Conservation (phyloP, 495 filamentous ascomycete species). For the Xylaria sp. region DNA sequence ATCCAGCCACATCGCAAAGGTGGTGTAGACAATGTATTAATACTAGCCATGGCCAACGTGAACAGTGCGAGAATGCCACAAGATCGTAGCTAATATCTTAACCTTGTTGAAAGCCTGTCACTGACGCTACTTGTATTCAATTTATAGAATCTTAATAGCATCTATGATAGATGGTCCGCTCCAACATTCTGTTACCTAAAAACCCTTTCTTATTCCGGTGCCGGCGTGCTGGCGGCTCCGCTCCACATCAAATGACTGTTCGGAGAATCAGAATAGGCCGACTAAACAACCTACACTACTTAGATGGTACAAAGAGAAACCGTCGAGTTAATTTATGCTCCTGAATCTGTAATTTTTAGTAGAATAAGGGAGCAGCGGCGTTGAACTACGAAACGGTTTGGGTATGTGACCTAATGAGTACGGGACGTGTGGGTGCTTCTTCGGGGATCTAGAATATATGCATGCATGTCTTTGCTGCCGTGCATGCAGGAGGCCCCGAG, state of each 20-base stretch:
- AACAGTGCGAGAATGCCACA: background rate
- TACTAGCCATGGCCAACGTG: conserved; percentile 6
- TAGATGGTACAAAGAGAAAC: background rate
- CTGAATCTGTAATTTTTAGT: background rate
- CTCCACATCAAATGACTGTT: conserved; percentile 8
- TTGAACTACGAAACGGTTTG: no score
- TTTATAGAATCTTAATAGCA: background rate
- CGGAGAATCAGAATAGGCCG: background rate
- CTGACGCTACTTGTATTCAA: background rate
- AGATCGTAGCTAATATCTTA: background rate
- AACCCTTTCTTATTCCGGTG: background rate
- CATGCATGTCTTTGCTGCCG: background rate
- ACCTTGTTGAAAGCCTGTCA: no score
- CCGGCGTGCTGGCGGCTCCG: background rate
- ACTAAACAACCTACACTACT: background rate
- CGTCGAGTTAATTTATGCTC: background rate
- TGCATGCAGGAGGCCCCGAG: no score
- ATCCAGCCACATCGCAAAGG: conserved; percentile 35
- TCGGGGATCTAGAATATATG: background rate
- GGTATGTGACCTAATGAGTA: background rate
- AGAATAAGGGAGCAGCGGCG: background rate
- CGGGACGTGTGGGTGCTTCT: background rate
- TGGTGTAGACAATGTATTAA: conserved; percentile 39
- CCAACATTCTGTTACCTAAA: conserved; percentile 1
- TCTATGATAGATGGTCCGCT: background rate